These are phyloP conservation scores for Dillenia turbinata DNA, from an alignment of 164 flowering plant species.

Conservation along the genomic window DNA sequence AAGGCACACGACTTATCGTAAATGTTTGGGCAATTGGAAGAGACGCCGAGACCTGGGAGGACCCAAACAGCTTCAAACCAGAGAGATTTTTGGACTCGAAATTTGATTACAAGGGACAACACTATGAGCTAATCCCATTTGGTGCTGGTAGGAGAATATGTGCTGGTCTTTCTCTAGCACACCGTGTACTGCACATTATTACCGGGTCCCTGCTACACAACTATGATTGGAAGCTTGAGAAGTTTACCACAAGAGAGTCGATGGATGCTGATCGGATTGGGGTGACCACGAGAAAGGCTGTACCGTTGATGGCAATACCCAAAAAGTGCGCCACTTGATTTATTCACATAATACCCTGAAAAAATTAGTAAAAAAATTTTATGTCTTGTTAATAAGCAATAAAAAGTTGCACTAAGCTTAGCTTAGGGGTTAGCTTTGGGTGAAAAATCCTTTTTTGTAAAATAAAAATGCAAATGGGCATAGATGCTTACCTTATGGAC, in stretches of 20 bases:
- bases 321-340: background rate
- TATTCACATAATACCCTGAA: no score
- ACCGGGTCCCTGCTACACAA: conserved; percentile 10
- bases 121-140: conserved; percentile 39
- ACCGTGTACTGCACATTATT: conserved; percentile 3
- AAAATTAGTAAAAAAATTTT: no score
- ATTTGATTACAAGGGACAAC: conserved; percentile 33
- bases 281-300: background rate
- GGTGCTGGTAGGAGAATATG: conserved; percentile 43
- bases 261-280: conserved; percentile 8
- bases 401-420: no score
- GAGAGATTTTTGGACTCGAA: conserved; percentile 38
- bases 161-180: conserved; percentile 14
- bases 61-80: conserved; percentile 35
- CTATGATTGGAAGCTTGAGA: conserved; percentile 12
- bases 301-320: conserved; percentile 10
- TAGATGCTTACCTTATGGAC: no score
- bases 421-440: no score
- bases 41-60: conserved; percentile 40
- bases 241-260: background rate
- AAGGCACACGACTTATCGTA: conserved; percentile 40
- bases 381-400: no score
- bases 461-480: no score
- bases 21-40: conserved; percentile 56
- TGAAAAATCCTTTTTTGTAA: no score